These are phyloP conservation scores for Thoreauomyces humboldtii DNA, from an alignment of 192 early-diverging fungal species.

Conservation along the genomic window DNA sequence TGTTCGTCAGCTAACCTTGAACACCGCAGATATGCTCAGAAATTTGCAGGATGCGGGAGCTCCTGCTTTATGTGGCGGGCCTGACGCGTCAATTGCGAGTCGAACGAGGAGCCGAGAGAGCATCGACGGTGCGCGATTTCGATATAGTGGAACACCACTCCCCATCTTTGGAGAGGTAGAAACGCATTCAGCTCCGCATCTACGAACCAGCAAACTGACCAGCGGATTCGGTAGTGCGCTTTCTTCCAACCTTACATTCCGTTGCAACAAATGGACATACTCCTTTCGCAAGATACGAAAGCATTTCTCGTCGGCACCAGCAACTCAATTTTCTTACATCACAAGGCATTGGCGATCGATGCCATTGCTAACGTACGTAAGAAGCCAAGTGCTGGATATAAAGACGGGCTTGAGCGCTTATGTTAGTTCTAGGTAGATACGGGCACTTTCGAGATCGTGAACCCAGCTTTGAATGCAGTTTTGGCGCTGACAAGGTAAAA, in stretches of 20 bases:
- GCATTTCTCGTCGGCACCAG: constrained; percentile 76
- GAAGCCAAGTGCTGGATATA: too few species aligned
- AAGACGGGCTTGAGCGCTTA: too few species aligned
- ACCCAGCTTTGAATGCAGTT: constrained; percentile 53
- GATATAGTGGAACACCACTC: constrained; percentile 20
- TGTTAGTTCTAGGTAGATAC: constrained; percentile 55
- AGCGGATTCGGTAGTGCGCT: too few species aligned
- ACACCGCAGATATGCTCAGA: constrained; percentile 47
- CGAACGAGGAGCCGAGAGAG: constrained; percentile 6
- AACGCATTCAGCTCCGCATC: too few species aligned
- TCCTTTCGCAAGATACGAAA: constrained; percentile 60
- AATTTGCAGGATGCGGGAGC: constrained; percentile 53
- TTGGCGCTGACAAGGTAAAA: constrained; percentile 49
- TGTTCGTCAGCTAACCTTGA: too few species aligned
- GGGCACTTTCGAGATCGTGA: constrained; percentile 68
- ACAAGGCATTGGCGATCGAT: constrained; percentile 69
- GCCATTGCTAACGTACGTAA: constrained; percentile 69
- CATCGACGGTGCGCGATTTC: neutral
- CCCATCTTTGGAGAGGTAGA: constrained; percentile 41
- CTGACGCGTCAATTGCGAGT: neutral
- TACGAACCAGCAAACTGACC: too few species aligned
- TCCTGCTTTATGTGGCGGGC: constrained; percentile 19
- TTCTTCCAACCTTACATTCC: constrained; percentile 85
- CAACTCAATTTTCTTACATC: constrained; percentile 76
- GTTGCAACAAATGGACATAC: constrained; percentile 77